Percentiles rank a stretch among this genome's conserved stretches.
These are phyloP conservation scores for Calocera cornea DNA, from an alignment of 768 basidiomycete genomes.

Conservation along the genomic window DNA sequence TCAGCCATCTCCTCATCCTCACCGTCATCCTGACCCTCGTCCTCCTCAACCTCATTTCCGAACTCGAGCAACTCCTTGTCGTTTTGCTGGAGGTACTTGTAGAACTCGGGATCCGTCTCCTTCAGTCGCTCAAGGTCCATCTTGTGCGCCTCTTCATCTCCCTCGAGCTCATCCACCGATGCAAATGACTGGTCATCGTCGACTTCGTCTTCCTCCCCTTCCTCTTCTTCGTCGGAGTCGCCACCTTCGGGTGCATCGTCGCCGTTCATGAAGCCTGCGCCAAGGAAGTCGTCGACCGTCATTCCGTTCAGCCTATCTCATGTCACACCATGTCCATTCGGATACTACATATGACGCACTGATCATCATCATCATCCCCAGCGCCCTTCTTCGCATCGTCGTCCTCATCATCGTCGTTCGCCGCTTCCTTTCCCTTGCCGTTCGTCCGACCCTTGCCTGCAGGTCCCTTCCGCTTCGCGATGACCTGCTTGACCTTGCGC, in stretches of 20 bases:
- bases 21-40: conserved; percentile 33
- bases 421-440: conserved; percentile 14
- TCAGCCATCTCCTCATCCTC: conserved; percentile 32
- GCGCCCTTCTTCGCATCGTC: conserved; percentile 14
- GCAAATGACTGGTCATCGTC: conserved; percentile 58
- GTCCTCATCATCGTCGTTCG: conserved; percentile 21
- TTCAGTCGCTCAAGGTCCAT: conserved; percentile 75
- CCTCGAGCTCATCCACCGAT: conserved; percentile 66
- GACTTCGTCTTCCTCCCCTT: conserved; percentile 26
- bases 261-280: conserved; percentile 56
- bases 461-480: conserved; percentile 19
- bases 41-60: conserved; percentile 31
- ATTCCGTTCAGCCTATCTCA: conserved; percentile 34
- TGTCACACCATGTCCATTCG: not conserved
- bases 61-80: conserved; percentile 85
- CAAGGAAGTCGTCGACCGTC: conserved; percentile 67
- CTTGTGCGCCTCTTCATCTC: conserved; percentile 62
- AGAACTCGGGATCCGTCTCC: conserved; percentile 98
- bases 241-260: conserved; percentile 22
- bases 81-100: conserved; percentile 93
- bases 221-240: conserved; percentile 25
- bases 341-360: conserved; percentile 17
- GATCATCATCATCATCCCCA: conserved; percentile 6
- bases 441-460: conserved; percentile 14
- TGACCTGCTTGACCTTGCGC: conserved; percentile 24